Evolutionary conservation across 345 rosid species (phyloP), one percentile per base, ranked within the genome.

Genomic region (Moricandia moricandioides): DNA sequence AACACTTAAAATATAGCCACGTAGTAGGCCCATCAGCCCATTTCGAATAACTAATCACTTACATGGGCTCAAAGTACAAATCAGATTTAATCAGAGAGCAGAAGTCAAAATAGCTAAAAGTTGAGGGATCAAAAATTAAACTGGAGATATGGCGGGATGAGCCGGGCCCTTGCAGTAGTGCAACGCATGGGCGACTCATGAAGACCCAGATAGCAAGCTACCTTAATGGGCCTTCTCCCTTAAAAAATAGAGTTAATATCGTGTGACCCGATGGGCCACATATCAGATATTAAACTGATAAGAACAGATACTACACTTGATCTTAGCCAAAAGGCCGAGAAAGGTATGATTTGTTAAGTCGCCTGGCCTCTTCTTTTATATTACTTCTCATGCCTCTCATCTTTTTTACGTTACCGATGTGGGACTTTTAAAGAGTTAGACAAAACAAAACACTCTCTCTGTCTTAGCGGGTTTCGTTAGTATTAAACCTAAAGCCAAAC

Each of bases 251-350:
- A 77, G 72, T 79, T 79, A 73, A 73, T 78, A 73, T 73, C 82
- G 71, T 68, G 71, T 45, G 62, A 0, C 0, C 74, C 74, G 75
- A 73, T 79, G 71, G 71, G 24, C 24, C 24, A 21, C 24, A 21
- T 21, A 21, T 21, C 24, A 85, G 86, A 85, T 85, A 85, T 85
- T 83, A 85, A 83, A 83, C 84, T 82, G 87, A 83, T 83, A 85
- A 85, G 85, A 83, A 85, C 85, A 85, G 82, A 83, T 83, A 85
- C 84, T 83, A 85, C 85, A 83, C 83, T 85, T 83, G 87, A 83
- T 85, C 87, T 85, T 83, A 85, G 87, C 88, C 88, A 85, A 85
- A 85, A 85, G 85, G 88, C 87, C 85, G 87, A 84, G 85, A 86
- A 84, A 86, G 87, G 84, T 80, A 82, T 83, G 84, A 54, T 18